A percentile compares a stretch with the other conserved stretches of the same genome.
Evolutionary conservation across 2,329 filamentous ascomycete genomes (phyloP).

Genomic region (Nigrospora sphaerica): DNA sequence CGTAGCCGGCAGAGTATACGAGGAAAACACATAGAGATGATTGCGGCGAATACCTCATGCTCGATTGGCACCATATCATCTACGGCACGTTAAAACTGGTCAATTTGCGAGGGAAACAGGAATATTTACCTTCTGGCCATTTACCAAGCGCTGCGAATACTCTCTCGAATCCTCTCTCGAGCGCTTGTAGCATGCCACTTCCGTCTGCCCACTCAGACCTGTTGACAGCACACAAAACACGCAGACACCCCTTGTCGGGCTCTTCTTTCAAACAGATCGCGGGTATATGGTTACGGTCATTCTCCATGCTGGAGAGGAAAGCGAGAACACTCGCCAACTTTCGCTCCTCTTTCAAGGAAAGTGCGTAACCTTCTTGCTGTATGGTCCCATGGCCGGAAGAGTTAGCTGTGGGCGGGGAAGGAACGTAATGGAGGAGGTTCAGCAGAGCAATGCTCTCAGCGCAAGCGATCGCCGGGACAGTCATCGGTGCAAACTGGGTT

Average conservation of each 20-base stretch:
- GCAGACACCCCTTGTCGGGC: conserved; percentile 7
- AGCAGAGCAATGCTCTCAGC: conserved; percentile 19
- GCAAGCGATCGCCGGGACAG: conserved; percentile 11
- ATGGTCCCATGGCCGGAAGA: background rate
- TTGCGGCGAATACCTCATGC: conserved; percentile 13
- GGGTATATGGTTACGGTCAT: conserved; percentile 23
- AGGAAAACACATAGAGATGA: conserved; percentile 22
- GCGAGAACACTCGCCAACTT: conserved; percentile 19
- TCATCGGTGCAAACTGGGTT: too few relatives aligned
- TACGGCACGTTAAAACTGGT: background rate
- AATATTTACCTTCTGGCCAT: conserved; percentile 1
- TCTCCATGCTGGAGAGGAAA: conserved; percentile 22
- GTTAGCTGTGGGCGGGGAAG: conserved; percentile 11
- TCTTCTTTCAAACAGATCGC: conserved; percentile 24
- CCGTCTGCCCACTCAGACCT: conserved; percentile 11
- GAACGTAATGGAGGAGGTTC: conserved; percentile 17
- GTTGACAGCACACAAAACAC: conserved; percentile 24
- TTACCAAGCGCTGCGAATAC: conserved; percentile 9
- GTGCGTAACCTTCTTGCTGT: conserved; percentile 9
- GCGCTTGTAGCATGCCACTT: conserved; percentile 9
- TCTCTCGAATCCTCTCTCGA: conserved; percentile 6
- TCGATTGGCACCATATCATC: conserved; percentile 4
- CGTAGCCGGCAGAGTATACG: conserved; percentile 21
- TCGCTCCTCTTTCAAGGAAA: conserved; percentile 25
- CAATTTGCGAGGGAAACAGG: background rate